These are phyloP conservation scores for Tylopilus felleus DNA, from an alignment of 768 basidiomycete genomes.

Conservation along the genomic window DNA sequence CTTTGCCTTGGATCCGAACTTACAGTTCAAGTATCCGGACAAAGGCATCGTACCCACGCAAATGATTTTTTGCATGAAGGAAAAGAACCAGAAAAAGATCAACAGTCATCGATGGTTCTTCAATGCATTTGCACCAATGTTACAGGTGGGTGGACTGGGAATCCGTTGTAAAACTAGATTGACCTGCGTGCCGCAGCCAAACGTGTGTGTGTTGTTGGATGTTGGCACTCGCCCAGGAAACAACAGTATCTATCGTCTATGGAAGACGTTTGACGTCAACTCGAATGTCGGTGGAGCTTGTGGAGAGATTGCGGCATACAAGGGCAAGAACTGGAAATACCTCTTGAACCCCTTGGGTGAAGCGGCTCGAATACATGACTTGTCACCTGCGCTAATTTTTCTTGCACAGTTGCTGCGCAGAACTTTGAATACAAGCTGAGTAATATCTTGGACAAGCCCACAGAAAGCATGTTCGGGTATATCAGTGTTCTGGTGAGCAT, in stretches of 20 bases:
- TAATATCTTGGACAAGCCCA: slow-evolving; percentile 88
- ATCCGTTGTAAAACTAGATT: background rate
- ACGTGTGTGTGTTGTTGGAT: slow-evolving; percentile 89
- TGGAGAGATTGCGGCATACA: slow-evolving; percentile 93
- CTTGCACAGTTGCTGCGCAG: slow-evolving; percentile 74
- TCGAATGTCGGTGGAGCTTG: slow-evolving; percentile 94
- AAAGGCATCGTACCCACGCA: slow-evolving; percentile 95
- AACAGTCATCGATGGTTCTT: slow-evolving; percentile 98
- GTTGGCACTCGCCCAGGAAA: slow-evolving; percentile 90
- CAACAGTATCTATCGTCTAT: slow-evolving; percentile 88
- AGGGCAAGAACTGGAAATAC: slow-evolving; percentile 82
- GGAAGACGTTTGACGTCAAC: slow-evolving; percentile 93
- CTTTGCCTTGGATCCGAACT: slow-evolving; percentile 72
- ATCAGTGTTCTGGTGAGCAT: slow-evolving; percentile 80
- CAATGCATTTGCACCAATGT: slow-evolving; percentile 82
- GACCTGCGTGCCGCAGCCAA: slow-evolving; percentile 50
- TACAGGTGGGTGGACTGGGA: slow-evolving; percentile 55
- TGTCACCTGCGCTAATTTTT: background rate
- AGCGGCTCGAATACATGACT: slow-evolving; percentile 13
- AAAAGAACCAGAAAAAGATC: slow-evolving; percentile 96
- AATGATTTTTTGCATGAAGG: slow-evolving; percentile 87
- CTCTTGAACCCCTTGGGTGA: slow-evolving; percentile 81
- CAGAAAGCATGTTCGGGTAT: slow-evolving; percentile 89
- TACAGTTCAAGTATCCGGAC: slow-evolving; percentile 86
- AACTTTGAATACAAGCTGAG: slow-evolving; percentile 96